phyloP scores from a whole-genome alignment of 2,329 filamentous ascomycete species.

The Curvularia sp. region DNA sequence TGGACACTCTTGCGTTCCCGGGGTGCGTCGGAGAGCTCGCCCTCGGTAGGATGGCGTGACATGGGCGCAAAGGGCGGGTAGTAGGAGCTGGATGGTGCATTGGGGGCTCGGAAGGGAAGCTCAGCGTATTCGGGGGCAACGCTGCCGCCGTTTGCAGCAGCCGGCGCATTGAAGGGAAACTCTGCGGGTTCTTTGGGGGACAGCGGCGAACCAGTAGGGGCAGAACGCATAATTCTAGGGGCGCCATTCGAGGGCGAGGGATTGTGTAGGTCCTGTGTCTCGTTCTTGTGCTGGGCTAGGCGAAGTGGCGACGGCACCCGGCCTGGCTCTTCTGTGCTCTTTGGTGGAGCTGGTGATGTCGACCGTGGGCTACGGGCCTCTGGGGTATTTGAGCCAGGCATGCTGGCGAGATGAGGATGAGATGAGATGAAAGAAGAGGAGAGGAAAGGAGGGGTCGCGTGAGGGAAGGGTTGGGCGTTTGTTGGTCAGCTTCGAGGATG shows the following conservation, averaged over 20 bases:
- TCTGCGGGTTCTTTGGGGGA: conserved; percentile 40
- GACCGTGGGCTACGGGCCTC: conserved; percentile 34
- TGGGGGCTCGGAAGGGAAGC: conserved; percentile 23
- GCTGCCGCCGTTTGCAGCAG: conserved; percentile 25
- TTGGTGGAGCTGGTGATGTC: conserved; percentile 27
- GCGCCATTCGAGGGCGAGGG: conserved; percentile 29
- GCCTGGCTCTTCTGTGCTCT: conserved; percentile 26
- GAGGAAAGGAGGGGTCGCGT: conserved; percentile 6
- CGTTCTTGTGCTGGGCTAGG: conserved; percentile 27
- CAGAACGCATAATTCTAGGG: conserved; percentile 40
- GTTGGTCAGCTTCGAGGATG: conserved; percentile 16
- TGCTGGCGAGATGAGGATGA: conserved; percentile 12
- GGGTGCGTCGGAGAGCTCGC: conserved; percentile 40
- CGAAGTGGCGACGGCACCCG: conserved; percentile 37
- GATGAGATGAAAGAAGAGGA: no score
- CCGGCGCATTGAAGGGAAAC: conserved; percentile 46
- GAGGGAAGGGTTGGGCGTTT: conserved; percentile 17
- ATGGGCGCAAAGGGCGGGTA: conserved; percentile 43
- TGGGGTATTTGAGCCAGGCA: conserved; percentile 41
- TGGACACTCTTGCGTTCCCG: conserved; percentile 73
- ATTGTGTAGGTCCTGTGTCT: conserved; percentile 25
- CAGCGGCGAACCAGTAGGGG: conserved; percentile 40
- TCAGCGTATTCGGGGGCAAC: conserved; percentile 29
- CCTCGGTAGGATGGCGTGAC: conserved; percentile 44
- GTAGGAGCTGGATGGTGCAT: conserved; percentile 33